Evolutionary conservation across 23 red algal species (phyloP).

Genomic region (Gracilaria domingensis): DNA sequence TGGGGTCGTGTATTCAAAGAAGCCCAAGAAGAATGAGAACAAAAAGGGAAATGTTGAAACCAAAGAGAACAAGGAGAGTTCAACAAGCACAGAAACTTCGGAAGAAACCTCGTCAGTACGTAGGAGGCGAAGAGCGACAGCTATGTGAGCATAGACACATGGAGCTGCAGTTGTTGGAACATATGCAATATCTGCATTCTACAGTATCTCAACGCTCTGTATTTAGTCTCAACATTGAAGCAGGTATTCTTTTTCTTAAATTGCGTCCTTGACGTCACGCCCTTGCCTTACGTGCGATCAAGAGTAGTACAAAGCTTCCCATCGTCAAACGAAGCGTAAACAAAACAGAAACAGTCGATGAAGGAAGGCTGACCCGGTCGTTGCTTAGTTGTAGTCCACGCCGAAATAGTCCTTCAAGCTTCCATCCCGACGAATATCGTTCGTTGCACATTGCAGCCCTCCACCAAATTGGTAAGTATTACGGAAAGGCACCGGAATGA

Average conservation of each 20-base stretch:
- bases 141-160: too few species aligned
- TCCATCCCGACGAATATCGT: conserved; percentile 50
- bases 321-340: neutral
- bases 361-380: neutral
- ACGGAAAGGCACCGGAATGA: conserved; percentile 22
- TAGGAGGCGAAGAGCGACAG: conserved; percentile 10
- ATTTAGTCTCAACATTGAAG: too few species aligned
- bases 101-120: neutral
- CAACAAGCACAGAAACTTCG: neutral
- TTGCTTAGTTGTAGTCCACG: conserved; percentile 19
- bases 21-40: conserved; percentile 32
- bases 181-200: too few species aligned
- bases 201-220: too few species aligned
- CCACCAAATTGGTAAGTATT: conserved; percentile 48
- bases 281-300: too few species aligned
- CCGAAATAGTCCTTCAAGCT: conserved; percentile 31
- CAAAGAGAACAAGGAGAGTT: neutral
- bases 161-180: neutral
- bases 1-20: conserved; percentile 33
- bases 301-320: neutral
- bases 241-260: too few species aligned
- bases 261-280: too few species aligned
- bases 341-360: neutral
- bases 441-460: conserved; percentile 42
- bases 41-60: neutral